These are phyloP conservation scores for Stentor coeruleus DNA, from an alignment of 73 alveolate species.

Conservation along the genomic window DNA sequence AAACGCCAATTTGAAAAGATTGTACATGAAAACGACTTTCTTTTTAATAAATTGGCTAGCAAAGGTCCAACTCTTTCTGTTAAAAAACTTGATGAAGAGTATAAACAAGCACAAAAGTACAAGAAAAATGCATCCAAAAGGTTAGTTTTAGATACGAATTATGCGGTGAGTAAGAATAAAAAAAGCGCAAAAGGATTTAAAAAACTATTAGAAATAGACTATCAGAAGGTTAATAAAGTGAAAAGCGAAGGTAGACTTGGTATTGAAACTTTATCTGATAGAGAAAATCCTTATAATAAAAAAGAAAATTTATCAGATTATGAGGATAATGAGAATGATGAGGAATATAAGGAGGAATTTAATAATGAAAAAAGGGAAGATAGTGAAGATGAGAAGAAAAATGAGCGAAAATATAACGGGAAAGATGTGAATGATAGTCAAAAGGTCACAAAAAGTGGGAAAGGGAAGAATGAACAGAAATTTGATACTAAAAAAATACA, in stretches of 20 bases:
- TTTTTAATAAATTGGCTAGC: background rate
- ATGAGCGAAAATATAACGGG: background rate
- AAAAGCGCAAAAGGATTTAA: background rate
- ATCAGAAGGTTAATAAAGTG: background rate
- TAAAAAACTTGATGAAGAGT: background rate
- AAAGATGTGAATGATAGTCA: background rate
- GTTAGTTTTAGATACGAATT: background rate
- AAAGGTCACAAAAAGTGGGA: background rate
- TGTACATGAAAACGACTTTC: background rate
- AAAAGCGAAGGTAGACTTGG: constrained; percentile 3
- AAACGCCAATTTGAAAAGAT: background rate
- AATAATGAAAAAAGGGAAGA: background rate
- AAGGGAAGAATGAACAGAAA: background rate
- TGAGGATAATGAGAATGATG: background rate
- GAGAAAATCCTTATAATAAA: no score
- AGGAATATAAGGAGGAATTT: background rate
- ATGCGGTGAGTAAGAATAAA: background rate
- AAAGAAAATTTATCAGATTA: no score
- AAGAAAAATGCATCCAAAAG: background rate
- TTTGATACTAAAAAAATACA: background rate
- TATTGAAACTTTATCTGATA: no score
- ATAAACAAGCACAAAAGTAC: background rate
- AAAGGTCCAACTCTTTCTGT: background rate
- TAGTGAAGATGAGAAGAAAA: background rate
- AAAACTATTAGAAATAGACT: background rate